Base-by-base conservation (phyloP, 352 stramenopile species). In the Globisporangium middletonii region DNA sequence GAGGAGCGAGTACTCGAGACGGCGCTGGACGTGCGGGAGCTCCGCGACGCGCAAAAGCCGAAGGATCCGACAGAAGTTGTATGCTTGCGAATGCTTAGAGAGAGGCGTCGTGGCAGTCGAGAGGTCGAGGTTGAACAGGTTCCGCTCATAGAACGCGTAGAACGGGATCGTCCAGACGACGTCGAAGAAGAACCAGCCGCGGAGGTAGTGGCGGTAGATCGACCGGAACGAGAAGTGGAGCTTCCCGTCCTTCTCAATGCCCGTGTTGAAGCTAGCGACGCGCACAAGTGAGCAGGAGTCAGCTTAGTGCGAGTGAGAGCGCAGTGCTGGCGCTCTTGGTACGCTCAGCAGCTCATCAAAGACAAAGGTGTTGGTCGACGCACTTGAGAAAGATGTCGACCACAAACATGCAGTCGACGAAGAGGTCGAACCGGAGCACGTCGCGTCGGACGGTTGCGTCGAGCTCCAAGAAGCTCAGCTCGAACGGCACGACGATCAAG, bases 321-420 rank as follows among this genome's bases (percentile, higher is more conserved):
- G n/a, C n/a, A n/a, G n/a, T n/a, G n/a, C n/a, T n/a, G n/a, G n/a
- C n/a, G n/a, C n/a, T n/a, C n/a, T n/a, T n/a, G n/a, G n/a, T n/a
- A n/a, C n/a, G n/a, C n/a, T n/a, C n/a, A n/a, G n/a, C n/a, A n/a
- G n/a, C 23, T 23, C 23, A 23, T 23, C 23, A 23, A 23, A 6
- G 7, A 56, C 18, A 27, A 15, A 18, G 9, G 4, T 5, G 23
- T 9, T 0, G 7, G 27, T 5, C 7, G 15, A 71, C 67, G 43
- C 64, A 90, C 80, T 87, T 90, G 53, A 91, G 65, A 0, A 78
- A n/a, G 46, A 93, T 88, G 37, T 91, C 80, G 38, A 86, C 54
- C 7, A 57, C 54, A 53, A 93, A 93, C 56, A 89, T 72, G 15
- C 37, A 46, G 58, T 93, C 83, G 8, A 93, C 63, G 44, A 83